Base-by-base conservation (phyloP, 2,329 filamentous ascomycete species). In the Zelopaecilomyces penicillatus region DNA sequence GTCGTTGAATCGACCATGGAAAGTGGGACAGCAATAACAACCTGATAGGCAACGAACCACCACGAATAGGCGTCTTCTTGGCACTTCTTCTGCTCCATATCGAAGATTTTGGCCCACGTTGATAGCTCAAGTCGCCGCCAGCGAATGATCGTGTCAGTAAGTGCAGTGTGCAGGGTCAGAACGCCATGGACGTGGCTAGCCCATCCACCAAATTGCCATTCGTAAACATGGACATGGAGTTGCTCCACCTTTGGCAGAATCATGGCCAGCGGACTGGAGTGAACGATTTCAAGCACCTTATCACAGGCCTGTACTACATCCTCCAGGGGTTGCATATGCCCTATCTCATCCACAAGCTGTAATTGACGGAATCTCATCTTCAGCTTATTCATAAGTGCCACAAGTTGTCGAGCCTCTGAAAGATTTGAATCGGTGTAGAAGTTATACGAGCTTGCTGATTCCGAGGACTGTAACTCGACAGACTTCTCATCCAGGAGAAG, bases 31-130 rank as follows among this genome's bases (percentile, higher is more conserved):
- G 82, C 83, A 53, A 98, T 76, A 36, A 95, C 79, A 4, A 84
- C 87, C 63, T 97, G 88, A 57, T 96, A 98, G 1, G 91, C 89
- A 48, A 97, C 76, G 56, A 96, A 98, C 83, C 90, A 98, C 93
- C 93, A 98, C 11, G 85, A 83, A 55, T 82, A 83, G 3, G 91
- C 89, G 57, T 88, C 83, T 40, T 87, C 77, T 26, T 82, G 72
- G 54, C 83, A 89, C 55, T 85, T 88, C 43, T 78, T 74, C 33
- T 81, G 75, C 63, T 98, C 93, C 61, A 86, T 80, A 53, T 95
- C 87, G 48, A 98, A 84, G 3, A 98, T 66, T 36, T 83, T 85
- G 32, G 86, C 82, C 93, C 93, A 98, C 1, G 91, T 96, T 0
- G 86, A 85, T 28, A 98, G 72, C 59, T 98, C 93, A 30, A 98